Percentiles rank a stretch among this genome's conserved stretches.
phyloP scores from a whole-genome alignment of 2,329 filamentous ascomycete species.

The Colletotrichum nymphaeae region DNA sequence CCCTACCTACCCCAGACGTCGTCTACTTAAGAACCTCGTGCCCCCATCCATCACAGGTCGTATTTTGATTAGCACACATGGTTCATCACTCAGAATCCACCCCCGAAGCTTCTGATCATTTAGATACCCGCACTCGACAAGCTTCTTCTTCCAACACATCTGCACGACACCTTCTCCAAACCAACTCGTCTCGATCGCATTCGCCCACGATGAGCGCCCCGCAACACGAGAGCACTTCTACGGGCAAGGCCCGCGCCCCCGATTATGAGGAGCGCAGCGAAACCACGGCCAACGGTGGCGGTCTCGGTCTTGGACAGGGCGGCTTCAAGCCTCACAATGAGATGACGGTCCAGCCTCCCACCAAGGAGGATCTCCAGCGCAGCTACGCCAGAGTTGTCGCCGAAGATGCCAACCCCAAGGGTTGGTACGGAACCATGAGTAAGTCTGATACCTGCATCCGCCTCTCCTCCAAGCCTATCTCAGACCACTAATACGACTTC shows the following conservation, averaged over 20 bases:
- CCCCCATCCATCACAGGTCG: not conserved
- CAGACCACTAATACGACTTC: slow-evolving; percentile 7
- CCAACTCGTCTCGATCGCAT: slow-evolving; percentile 14
- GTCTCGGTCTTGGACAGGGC: slow-evolving; percentile 33
- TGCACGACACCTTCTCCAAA: slow-evolving; percentile 20
- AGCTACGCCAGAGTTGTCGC: slow-evolving; percentile 77
- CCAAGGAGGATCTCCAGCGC: slow-evolving; percentile 85
- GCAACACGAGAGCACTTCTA: slow-evolving; percentile 27
- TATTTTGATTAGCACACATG: not conserved
- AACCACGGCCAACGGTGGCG: slow-evolving; percentile 36
- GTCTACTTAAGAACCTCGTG: slow-evolving; percentile 30
- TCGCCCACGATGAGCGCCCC: slow-evolving; percentile 34
- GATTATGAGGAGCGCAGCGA: slow-evolving; percentile 28
- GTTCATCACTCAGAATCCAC: slow-evolving; percentile 16
- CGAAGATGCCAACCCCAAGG: slow-evolving; percentile 76
- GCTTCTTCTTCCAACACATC: slow-evolving; percentile 36
- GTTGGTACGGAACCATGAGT: slow-evolving; percentile 94
- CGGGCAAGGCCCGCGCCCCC: slow-evolving; percentile 33
- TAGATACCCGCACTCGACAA: slow-evolving; percentile 3
- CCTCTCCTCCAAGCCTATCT: not conserved
- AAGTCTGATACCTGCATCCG: slow-evolving; percentile 48
- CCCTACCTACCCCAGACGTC: slow-evolving; percentile 5
- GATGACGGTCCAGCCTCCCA: slow-evolving; percentile 83
- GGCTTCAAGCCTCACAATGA: slow-evolving; percentile 64
- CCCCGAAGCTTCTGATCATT: slow-evolving; percentile 26